Percentiles rank a stretch among this genome's conserved stretches.
Conservation (phyloP, 441 rosid species). For the Erodium texanum region DNA sequence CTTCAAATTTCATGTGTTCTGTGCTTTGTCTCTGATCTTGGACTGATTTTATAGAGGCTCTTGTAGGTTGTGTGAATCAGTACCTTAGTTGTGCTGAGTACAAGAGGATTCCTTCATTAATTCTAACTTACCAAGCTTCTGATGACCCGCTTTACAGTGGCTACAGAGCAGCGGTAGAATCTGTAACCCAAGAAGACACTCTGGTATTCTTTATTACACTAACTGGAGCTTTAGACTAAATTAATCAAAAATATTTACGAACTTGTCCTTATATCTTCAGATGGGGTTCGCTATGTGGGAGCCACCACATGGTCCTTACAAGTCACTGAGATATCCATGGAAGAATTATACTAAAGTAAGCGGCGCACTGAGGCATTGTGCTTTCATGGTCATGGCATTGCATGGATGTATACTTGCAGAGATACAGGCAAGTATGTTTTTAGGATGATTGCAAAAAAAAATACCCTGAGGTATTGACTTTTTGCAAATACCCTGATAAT, state of each 20-base stretch:
- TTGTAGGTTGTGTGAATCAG: conserved; percentile 46
- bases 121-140: conserved; percentile 52
- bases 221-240: conserved; percentile 5
- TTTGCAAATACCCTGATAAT: too few species aligned
- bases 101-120: conserved; percentile 51
- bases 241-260: not conserved
- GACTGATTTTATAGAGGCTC: not conserved
- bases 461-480: too few species aligned
- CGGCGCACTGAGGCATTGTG: conserved; percentile 63
- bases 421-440: conserved; percentile 61
- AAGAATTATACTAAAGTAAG: conserved; percentile 54
- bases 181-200: conserved; percentile 57
- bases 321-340: conserved; percentile 52
- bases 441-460: too few species aligned
- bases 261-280: conserved; percentile 19
- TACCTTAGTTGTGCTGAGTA: conserved; percentile 49
- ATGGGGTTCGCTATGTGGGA: conserved; percentile 69
- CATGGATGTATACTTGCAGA: conserved; percentile 68
- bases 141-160: conserved; percentile 60
- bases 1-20: not conserved
- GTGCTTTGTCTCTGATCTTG: conserved; percentile 8
- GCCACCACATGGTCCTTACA: conserved; percentile 72
- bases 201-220: conserved; percentile 34
- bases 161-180: conserved; percentile 60
- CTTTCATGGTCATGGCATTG: conserved; percentile 59